Base-by-base conservation (phyloP, 2,329 filamentous ascomycete genomes). In the Ilyonectria robusta region DNA sequence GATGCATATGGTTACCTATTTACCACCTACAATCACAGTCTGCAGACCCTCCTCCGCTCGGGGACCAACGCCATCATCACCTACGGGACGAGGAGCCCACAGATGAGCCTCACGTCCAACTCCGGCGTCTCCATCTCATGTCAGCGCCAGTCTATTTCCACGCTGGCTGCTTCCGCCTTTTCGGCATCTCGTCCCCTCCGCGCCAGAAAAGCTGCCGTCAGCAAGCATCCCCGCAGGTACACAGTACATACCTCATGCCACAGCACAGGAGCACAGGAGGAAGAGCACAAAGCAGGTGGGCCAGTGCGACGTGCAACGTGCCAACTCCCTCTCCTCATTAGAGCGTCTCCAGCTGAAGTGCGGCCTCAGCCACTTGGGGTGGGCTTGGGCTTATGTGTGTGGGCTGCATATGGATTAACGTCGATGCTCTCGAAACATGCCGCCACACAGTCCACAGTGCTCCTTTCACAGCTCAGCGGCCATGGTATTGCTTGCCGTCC, bases 231-330 rank as follows among this genome's bases (percentile, higher is more conserved):
- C 19, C 23, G 15, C 23, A 50, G n/a, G 48, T 53, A 69, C 59
- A 35, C 56, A 69, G 72, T 70, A 72, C 70, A 69, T 72, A 59
- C 50, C 44, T 4, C 50, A 46, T 72, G 62, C 50, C 44, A 8
- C 50, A 46, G 48, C 40, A 50, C 54, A 54, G 44, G 13, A n/a
- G 44, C n/a, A 48, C 26, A 26, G 23, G 4, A 26, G 26, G 26
- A 26, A 5, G 26, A 26, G 26, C 26, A 26, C 26, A 26, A 26
- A 26, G 26, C 26, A 21, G 6, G 29, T 42, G 35, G 65, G 56
- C 60, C 59, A 70, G 58, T 46, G 44, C 44, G 6, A 46, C n/a
- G 37, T 17, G 37, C 37, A 17, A 40, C 37, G 40, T 42, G 40
- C 40, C 40, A 42, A 42, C 40, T 42, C n/a, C n/a, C 33, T 37